Percentiles rank a stretch among this genome's conserved stretches.
phyloP scores from a whole-genome alignment of 169 alveolate genomes.

The Plasmodium gallinaceum region DNA sequence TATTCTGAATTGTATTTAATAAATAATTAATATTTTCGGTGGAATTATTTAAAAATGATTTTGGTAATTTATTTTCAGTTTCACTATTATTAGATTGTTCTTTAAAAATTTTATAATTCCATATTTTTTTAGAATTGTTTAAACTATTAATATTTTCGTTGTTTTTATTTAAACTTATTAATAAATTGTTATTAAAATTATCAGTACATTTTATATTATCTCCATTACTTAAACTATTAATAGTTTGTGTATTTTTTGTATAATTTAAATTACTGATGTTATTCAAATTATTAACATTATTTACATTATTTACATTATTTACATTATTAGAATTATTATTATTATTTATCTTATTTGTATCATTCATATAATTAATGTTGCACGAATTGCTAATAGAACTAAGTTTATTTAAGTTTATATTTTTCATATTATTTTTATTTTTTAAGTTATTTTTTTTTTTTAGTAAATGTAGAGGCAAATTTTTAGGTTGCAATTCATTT shows the following conservation, averaged over 20 bases:
- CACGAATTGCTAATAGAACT: too few species aligned
- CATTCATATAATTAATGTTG: too few species aligned
- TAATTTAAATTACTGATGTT: background rate
- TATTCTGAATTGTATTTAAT: background rate
- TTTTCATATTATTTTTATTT: background rate
- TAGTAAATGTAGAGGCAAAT: slow-evolving; percentile 78
- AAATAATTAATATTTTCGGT: background rate
- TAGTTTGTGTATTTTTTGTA: background rate
- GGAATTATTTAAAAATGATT: background rate
- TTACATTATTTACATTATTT: background rate
- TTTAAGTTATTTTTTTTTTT: slow-evolving; percentile 76
- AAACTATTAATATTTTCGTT: background rate
- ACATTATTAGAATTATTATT: background rate
- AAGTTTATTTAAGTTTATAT: too few species aligned
- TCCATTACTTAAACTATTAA: too few species aligned
- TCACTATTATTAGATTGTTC: background rate
- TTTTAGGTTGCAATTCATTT: slow-evolving; percentile 83
- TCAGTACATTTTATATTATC: background rate
- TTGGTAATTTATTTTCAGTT: background rate
- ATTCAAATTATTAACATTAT: background rate
- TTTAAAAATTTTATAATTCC: background rate
- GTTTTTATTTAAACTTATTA: background rate
- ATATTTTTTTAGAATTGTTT: background rate
- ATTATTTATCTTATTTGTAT: too few species aligned
- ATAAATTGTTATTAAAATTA: background rate